phyloP scores from a whole-genome alignment of 139 green algal species.

The Chlamydomonas eustigma region DNA sequence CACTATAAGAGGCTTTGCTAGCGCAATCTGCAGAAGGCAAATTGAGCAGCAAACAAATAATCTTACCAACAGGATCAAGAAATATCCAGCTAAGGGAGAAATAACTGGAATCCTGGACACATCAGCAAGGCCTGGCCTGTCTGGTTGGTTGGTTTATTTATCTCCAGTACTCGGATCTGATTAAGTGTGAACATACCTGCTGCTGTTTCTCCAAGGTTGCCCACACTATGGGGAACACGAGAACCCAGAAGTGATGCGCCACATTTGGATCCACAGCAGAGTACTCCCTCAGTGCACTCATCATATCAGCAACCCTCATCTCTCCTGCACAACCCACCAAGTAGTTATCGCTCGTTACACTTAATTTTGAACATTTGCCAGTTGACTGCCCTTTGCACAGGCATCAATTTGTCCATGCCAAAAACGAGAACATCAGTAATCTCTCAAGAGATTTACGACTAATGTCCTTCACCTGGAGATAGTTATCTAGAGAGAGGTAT shows the following conservation, averaged over 20 bases:
- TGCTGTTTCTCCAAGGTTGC: conserved; percentile 88
- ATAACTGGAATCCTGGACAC: no score
- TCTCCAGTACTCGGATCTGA: no score
- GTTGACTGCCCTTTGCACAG: no score
- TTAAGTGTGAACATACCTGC: conserved; percentile 90
- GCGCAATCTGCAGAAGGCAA: conserved; percentile 47
- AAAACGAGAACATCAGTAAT: no score
- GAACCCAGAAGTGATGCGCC: conserved; percentile 72
- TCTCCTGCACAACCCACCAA: conserved; percentile 28
- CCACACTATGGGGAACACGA: conserved; percentile 99
- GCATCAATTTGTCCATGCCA: no score
- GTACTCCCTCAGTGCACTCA: conserved; percentile 79
- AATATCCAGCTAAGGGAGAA: no score
- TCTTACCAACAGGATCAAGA: conserved; percentile 85
- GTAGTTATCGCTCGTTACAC: background rate
- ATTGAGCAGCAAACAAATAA: conserved; percentile 30
- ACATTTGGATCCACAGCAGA: conserved; percentile 55
- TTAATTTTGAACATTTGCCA: no score
- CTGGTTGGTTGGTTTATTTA: no score
- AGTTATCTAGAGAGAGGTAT: no score
- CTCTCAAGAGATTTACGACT: no score
- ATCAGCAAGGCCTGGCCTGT: no score
- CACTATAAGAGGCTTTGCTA: conserved; percentile 94
- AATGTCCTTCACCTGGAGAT: no score
- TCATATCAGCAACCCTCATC: conserved; percentile 64